Base-by-base conservation (phyloP, 139 green algal genomes). In the Picochlorum sp. region DNA sequence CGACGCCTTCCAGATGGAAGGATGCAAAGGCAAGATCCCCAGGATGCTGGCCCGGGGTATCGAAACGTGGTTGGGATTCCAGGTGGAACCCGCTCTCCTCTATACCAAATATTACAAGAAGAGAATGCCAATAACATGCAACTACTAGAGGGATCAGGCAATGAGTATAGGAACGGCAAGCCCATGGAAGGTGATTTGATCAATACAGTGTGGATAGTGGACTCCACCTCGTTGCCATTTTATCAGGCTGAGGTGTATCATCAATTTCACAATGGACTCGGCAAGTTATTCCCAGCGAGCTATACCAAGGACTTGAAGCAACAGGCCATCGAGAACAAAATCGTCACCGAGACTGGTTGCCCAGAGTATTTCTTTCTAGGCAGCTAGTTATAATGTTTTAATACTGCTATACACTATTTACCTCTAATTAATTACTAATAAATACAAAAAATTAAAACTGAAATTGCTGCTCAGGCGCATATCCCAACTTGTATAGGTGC, bases 51-150 rank as follows among this genome's bases (percentile, higher is more conserved):
- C 7, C 52, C 71, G 40, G 60, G 39, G 5, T 92, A 94, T 68
- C 71, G 87, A 20, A 93, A 92, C 65, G 76, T 92, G 7, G 75
- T 96, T 7, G 88, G 85, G 2, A 61, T 96, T 25, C 88, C 88
- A 1, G 86, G 85, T 0, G 85, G 85, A 20, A 51, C 84, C 1
- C 57, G 66, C 26, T 85, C 75, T 5, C 76, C 73, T 7, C 44
- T 87, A 9, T 89, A 84, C 67, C 50, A 61, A 24, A 45, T 93
- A 16, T 69, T 91, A 18, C 50, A 84, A 70, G 81, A 80, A 2
- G 75, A 61, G 2, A 92, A 92, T 60, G 67, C 81, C 20, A 78
- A 91, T 57, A 57, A 60, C n/a, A 93, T 94, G 86, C 54, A 85
- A 56, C 75, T 94, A 51, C 47, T 75, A 20, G 68, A 68, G 29